Evolutionary conservation across 2,329 filamentous ascomycete species (phyloP).

Genomic region (Aspergillus ochraceus): DNA sequence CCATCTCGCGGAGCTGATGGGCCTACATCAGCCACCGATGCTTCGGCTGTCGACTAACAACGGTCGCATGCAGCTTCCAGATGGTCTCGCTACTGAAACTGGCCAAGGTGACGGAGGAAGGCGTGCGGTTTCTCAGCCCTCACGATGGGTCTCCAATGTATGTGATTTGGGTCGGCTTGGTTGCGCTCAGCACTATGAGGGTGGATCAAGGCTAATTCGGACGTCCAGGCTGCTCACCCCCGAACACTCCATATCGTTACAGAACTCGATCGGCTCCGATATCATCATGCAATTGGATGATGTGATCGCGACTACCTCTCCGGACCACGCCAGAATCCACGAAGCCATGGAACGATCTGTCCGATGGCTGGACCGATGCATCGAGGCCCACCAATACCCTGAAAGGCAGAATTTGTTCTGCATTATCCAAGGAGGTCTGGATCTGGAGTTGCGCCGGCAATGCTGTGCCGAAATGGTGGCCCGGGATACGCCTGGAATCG

Average conservation of each 20-base stretch:
- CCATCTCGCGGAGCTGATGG: background rate
- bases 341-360: slow-evolving; percentile 95
- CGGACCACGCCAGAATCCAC: slow-evolving; percentile 81
- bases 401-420: slow-evolving; percentile 91
- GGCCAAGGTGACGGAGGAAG: slow-evolving; percentile 91
- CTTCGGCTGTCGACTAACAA: background rate
- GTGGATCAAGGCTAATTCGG: background rate
- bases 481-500: slow-evolving; percentile 90
- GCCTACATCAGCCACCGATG: no score
- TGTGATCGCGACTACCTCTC: slow-evolving; percentile 93
- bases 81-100: slow-evolving; percentile 97
- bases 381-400: slow-evolving; percentile 82
- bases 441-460: slow-evolving; percentile 78
- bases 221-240: slow-evolving; percentile 75
- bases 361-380: slow-evolving; percentile 94
- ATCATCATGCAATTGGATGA: slow-evolving; percentile 99
- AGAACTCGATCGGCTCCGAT: slow-evolving; percentile 96
- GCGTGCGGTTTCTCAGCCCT: slow-evolving; percentile 91
- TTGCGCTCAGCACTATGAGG: background rate
- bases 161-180: background rate
- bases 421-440: slow-evolving; percentile 94
- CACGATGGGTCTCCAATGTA: slow-evolving; percentile 93
- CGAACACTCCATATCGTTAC: slow-evolving; percentile 92
- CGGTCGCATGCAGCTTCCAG: slow-evolving; percentile 68
- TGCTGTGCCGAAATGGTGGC: slow-evolving; percentile 87